These are phyloP conservation scores for Geotrichum australiense DNA, from an alignment of 1,139 yeast species.

Conservation along the genomic window DNA sequence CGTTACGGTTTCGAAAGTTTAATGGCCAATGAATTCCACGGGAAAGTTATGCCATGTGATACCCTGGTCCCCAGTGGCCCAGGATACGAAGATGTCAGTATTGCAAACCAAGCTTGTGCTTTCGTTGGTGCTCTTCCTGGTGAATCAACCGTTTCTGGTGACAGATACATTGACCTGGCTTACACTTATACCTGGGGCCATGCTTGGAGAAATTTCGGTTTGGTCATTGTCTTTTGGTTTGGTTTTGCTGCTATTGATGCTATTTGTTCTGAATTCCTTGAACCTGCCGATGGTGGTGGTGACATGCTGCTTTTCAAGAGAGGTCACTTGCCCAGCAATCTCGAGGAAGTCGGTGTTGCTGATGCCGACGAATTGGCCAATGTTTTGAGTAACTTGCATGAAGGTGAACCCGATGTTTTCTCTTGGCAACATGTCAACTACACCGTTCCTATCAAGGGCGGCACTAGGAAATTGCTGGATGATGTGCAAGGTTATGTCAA, in stretches of 20 bases:
- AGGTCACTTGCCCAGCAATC: constrained; percentile 44
- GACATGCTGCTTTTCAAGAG: constrained; percentile 37
- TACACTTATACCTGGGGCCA: constrained; percentile 34
- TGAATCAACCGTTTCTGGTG: constrained; percentile 38
- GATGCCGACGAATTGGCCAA: constrained; percentile 39
- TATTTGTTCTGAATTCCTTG: constrained; percentile 34
- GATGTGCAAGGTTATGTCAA: constrained; percentile 55
- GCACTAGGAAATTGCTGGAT: constrained; percentile 41
- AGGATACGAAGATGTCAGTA: constrained; percentile 34
- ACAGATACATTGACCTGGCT: constrained; percentile 34
- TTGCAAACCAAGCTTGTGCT: constrained; percentile 39
- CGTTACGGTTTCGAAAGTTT: constrained; percentile 42
- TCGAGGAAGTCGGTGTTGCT: constrained; percentile 40
- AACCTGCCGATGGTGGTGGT: constrained; percentile 36
- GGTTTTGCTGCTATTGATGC: constrained; percentile 34
- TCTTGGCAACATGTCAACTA: constrained; percentile 44
- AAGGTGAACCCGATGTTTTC: constrained; percentile 37
- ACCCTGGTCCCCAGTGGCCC: constrained; percentile 32
- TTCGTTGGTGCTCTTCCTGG: constrained; percentile 39
- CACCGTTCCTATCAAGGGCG: constrained; percentile 43
- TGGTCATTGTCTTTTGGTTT: constrained; percentile 32
- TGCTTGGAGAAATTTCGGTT: constrained; percentile 38
- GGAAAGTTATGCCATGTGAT: constrained; percentile 37
- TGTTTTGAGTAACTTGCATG: constrained; percentile 29
- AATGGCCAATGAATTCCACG: constrained; percentile 43